Evolutionary conservation across 75 land plant species (phyloP).

Genomic region (Pinus tabuliformis): DNA sequence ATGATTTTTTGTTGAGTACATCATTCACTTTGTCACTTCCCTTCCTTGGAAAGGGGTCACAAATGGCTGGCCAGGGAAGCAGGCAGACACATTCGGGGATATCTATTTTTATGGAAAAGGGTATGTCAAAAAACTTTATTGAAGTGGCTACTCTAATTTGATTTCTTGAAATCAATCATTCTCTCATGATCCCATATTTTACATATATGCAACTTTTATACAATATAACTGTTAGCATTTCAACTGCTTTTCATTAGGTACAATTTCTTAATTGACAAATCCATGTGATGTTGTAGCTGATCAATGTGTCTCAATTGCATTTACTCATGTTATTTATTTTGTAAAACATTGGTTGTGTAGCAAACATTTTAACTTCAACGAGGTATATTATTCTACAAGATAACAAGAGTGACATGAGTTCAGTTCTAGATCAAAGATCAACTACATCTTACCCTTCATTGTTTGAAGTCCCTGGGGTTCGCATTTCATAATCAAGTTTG

Average conservation of each 20-base stretch:
- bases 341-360: not conserved
- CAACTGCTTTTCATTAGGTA: slow-evolving; percentile 46
- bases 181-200: not conserved
- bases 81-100: too few species aligned
- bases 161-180: too few species aligned
- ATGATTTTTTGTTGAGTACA: too few species aligned
- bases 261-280: slow-evolving; percentile 34
- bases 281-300: slow-evolving; percentile 29
- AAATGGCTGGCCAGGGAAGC: too few species aligned
- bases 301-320: not conserved
- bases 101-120: too few species aligned
- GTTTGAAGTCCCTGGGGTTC: slow-evolving; percentile 39
- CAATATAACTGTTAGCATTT: slow-evolving; percentile 26
- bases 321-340: not conserved
- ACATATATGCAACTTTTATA: slow-evolving; percentile 27
- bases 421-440: slow-evolving; percentile 39
- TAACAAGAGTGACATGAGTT: slow-evolving; percentile 37
- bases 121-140: too few species aligned
- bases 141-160: too few species aligned
- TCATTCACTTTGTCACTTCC: too few species aligned
- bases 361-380: not conserved
- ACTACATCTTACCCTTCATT: slow-evolving; percentile 41
- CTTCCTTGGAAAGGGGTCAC: too few species aligned
- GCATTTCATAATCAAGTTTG: slow-evolving; percentile 46
- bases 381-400: slow-evolving; percentile 19